A percentile compares a stretch with the other conserved stretches of the same genome.
Evolutionary conservation across 805 yeast genomes (phyloP).

Genomic region (Wickerhamomyces ciferrii): DNA sequence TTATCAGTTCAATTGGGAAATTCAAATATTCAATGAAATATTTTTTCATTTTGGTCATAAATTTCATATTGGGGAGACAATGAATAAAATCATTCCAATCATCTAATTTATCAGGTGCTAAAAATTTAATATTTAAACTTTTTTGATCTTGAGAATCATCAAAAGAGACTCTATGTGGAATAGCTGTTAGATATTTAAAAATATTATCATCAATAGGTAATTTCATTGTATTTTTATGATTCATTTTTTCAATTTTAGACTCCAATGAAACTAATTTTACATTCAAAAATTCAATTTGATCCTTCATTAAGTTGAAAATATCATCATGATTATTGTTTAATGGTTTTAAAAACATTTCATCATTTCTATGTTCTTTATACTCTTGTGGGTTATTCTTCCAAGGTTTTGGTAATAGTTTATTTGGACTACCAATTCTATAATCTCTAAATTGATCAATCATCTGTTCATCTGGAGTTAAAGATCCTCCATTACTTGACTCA

Average conservation of each 20-base stretch:
- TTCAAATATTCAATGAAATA: not conserved
- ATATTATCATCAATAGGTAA: not conserved
- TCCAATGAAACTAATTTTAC: slow-evolving; percentile 11
- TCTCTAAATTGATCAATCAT: not conserved
- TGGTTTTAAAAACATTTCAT: not conserved
- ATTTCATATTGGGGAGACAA: not conserved
- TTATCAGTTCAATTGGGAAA: not conserved
- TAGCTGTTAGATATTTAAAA: not conserved
- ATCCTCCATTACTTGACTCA: not conserved
- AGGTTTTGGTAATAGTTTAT: not conserved
- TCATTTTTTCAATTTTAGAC: slow-evolving; percentile 2
- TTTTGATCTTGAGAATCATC: slow-evolving; percentile 83
- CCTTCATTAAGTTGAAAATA: slow-evolving; percentile 1
- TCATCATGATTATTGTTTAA: not conserved
- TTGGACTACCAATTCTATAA: not conserved
- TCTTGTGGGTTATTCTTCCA: not conserved
- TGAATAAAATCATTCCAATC: not conserved
- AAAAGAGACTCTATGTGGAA: slow-evolving; percentile 24
- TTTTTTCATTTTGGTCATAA: not conserved
- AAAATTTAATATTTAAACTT: slow-evolving; percentile 24
- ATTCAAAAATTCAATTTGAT: slow-evolving; percentile 8
- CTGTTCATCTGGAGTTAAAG: not conserved
- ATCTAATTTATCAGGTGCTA: not conserved
- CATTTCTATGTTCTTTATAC: not conserved
- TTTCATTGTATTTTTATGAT: not conserved